Evolutionary conservation across 2,329 filamentous ascomycete genomes (phyloP).

Genomic region (Nannizzia gypsea): DNA sequence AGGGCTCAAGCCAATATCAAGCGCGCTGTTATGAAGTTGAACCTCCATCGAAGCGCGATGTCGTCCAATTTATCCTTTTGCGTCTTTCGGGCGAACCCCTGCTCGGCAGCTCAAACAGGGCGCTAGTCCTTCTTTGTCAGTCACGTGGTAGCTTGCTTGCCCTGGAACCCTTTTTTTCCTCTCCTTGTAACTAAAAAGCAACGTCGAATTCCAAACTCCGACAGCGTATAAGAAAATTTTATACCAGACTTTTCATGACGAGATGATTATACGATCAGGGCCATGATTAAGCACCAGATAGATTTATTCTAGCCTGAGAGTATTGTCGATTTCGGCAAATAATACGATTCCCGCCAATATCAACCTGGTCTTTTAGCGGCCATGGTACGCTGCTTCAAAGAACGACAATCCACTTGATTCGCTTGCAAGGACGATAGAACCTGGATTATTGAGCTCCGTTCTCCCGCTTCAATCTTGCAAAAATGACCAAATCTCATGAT

Average conservation of each 20-base stretch:
- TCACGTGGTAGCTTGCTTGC: background rate
- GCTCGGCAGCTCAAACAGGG: background rate
- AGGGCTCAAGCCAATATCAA: background rate
- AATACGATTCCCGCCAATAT: background rate
- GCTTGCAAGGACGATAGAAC: background rate
- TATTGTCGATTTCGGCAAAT: background rate
- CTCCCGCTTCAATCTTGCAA: background rate
- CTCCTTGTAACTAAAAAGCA: background rate
- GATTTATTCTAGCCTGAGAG: background rate
- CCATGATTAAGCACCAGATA: background rate
- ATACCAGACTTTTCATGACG: background rate
- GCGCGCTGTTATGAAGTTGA: background rate
- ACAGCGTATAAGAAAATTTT: background rate
- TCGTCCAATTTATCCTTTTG: background rate
- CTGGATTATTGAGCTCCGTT: background rate
- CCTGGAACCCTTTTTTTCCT: background rate
- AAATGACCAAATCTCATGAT: conserved; percentile 12
- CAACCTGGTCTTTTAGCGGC: background rate
- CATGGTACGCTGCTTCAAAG: background rate
- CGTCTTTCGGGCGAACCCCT: background rate
- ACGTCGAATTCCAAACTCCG: background rate
- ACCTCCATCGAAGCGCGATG: background rate
- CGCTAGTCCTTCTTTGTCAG: background rate
- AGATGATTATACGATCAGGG: background rate
- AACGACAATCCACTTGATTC: background rate